Evolutionary conservation across 257 asterid species (phyloP), one percentile per base, ranked within the genome.

Genomic region (Rhazya stricta): DNA sequence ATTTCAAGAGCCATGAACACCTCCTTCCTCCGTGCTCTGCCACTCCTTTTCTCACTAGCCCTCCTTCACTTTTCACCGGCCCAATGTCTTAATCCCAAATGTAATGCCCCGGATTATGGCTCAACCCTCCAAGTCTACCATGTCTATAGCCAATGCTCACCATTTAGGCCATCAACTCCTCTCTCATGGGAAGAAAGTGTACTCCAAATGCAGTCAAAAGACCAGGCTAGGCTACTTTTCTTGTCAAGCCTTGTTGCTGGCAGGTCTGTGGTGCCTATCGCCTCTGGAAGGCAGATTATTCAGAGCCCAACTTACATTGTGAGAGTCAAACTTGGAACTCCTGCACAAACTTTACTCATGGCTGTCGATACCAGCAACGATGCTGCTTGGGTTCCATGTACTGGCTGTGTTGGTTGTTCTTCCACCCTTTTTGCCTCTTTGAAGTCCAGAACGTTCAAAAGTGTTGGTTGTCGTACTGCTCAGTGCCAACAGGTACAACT

Each of bases 361-460:
- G 96, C 98, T 45, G 37, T 91, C 78, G 98, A 91, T 80, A 93
- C 93, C 74, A 90, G 97, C 81, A 91, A 83, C 77, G 96, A 89
- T 80, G 91, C 87, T 78, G 91, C 89, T 48, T 93, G 96, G 98
- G 74, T 94, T 6, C 97, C 96, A 0, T 91, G 97, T 81, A 50
- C 77, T 74, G 92, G 87, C 60, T 90, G 97, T 77, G 54, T 63
- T 36, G 98, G 98, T 19, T 94, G 97, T 80, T 73, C 92, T 78
- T 51, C 90, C 56, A 76, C 89, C 6, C 37, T 65, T 46, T 87
- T 84, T 43, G 75, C 81, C 25, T 70, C 85, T 16, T 72, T 82
- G 16, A 90, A 90, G 71, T 94, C 98, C 30, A 30, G 93, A 81
- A 76, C 96, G n/a, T 88, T 71, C 85, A 89, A 81, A 72, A 79